Percentiles rank a stretch among this genome's conserved stretches.
These are phyloP conservation scores for Malania oleifera DNA, from an alignment of 164 flowering plant genomes.

Conservation along the genomic window DNA sequence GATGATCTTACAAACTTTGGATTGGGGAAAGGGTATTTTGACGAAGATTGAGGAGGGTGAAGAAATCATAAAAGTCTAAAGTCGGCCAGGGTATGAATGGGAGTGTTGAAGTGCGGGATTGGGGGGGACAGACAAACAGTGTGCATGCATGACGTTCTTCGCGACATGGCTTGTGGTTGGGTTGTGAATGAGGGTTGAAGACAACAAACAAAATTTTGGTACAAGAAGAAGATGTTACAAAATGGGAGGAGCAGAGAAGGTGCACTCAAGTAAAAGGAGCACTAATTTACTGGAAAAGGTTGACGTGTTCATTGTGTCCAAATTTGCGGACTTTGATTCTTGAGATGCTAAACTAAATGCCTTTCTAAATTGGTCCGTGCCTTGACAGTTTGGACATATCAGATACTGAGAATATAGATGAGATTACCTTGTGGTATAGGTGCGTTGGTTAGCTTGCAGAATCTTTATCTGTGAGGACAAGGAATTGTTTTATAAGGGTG, in stretches of 20 bases:
- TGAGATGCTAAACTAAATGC: too few species aligned
- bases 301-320: slow-evolving; percentile 14
- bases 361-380: too few species aligned
- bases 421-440: too few species aligned
- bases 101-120: too few species aligned
- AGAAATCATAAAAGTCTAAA: slow-evolving; percentile 5
- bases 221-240: background rate
- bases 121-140: background rate
- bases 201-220: slow-evolving; percentile 8
- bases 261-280: slow-evolving; percentile 11
- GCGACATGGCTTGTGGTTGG: background rate
- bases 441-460: too few species aligned
- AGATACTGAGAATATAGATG: too few species aligned
- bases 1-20: background rate
- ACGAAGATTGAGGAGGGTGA: background rate
- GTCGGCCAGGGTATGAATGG: background rate
- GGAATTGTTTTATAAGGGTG: too few species aligned
- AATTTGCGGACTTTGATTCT: slow-evolving; percentile 19
- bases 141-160: background rate
- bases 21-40: background rate
- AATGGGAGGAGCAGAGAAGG: slow-evolving; percentile 14
- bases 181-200: background rate
- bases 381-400: too few species aligned
- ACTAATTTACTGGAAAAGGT: background rate
- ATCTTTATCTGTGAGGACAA: too few species aligned